These are phyloP conservation scores for Saccharomyces hybrid DNA, from an alignment of 1,139 yeast species.

Conservation along the genomic window DNA sequence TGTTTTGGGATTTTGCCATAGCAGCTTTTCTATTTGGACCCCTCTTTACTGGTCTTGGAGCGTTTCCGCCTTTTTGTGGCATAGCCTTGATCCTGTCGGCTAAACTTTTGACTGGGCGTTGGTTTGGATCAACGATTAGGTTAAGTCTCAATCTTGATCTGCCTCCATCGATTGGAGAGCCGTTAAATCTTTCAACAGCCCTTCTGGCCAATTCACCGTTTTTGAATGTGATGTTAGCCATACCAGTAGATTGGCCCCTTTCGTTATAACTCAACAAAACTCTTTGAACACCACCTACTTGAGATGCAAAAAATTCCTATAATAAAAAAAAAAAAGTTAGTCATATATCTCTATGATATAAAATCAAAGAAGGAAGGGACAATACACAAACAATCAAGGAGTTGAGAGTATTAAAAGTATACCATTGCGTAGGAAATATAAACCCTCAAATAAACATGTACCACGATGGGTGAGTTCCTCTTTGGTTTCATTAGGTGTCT, in stretches of 20 bases:
- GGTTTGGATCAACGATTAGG: slow-evolving; percentile 77
- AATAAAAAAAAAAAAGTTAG: slow-evolving; percentile 17
- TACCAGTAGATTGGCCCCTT: slow-evolving; percentile 86
- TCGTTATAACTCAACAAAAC: slow-evolving; percentile 75
- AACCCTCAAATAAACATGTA: not conserved
- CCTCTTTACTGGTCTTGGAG: slow-evolving; percentile 23
- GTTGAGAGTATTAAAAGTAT: not conserved
- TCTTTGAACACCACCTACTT: slow-evolving; percentile 76
- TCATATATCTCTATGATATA: not conserved
- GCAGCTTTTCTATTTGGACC: slow-evolving; percentile 34
- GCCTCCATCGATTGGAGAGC: slow-evolving; percentile 91
- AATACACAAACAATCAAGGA: slow-evolving; percentile 3
- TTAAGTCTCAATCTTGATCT: slow-evolving; percentile 72
- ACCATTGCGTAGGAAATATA: not conserved
- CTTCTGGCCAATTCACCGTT: slow-evolving; percentile 57
- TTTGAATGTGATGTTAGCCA: slow-evolving; percentile 78
- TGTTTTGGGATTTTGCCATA: slow-evolving; percentile 31
- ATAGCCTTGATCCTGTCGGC: slow-evolving; percentile 31
- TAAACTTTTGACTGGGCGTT: slow-evolving; percentile 60
- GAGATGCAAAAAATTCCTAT: slow-evolving; percentile 83
- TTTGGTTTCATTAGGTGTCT: not conserved
- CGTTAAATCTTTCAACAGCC: slow-evolving; percentile 82
- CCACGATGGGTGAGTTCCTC: not conserved
- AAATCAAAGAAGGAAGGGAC: slow-evolving; percentile 5
- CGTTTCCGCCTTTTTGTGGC: slow-evolving; percentile 18